These are phyloP conservation scores for Ocimum tenuiflorum DNA, from an alignment of 257 asterid genomes.

Conservation along the genomic window DNA sequence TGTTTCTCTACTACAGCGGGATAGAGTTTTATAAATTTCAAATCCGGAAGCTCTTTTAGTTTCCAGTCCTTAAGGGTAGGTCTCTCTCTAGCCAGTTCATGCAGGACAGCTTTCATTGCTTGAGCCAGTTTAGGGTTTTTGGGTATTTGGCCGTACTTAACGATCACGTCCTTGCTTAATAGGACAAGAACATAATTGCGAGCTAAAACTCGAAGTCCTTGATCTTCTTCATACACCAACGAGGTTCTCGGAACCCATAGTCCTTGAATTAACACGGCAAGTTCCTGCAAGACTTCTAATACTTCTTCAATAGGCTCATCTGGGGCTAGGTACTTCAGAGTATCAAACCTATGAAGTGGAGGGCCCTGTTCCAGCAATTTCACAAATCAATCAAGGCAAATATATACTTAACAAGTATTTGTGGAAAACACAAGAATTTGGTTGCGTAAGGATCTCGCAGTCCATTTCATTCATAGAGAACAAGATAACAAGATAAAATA, in stretches of 20 bases:
- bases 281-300: constrained; percentile 48
- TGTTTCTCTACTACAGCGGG: constrained; percentile 53
- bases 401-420: too few species aligned
- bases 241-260: constrained; percentile 73
- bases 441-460: too few species aligned
- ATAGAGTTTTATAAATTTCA: constrained; percentile 39
- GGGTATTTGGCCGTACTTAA: constrained; percentile 32
- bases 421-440: not conserved
- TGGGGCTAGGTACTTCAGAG: constrained; percentile 62
- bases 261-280: constrained; percentile 79
- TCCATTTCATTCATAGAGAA: constrained; percentile 1
- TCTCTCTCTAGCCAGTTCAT: constrained; percentile 53
- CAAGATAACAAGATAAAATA: not conserved
- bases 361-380: constrained; percentile 52
- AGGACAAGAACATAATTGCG: constrained; percentile 57
- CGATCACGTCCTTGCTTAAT: constrained; percentile 46
- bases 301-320: constrained; percentile 57
- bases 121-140: constrained; percentile 12
- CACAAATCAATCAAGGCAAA: constrained; percentile 22
- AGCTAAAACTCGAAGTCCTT: constrained; percentile 32
- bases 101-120: constrained; percentile 44
- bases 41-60: constrained; percentile 63
- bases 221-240: constrained; percentile 36
- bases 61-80: constrained; percentile 56
- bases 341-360: constrained; percentile 58